These are phyloP conservation scores for Hericium rajendrae DNA, from an alignment of 768 basidiomycete species.

Conservation along the genomic window DNA sequence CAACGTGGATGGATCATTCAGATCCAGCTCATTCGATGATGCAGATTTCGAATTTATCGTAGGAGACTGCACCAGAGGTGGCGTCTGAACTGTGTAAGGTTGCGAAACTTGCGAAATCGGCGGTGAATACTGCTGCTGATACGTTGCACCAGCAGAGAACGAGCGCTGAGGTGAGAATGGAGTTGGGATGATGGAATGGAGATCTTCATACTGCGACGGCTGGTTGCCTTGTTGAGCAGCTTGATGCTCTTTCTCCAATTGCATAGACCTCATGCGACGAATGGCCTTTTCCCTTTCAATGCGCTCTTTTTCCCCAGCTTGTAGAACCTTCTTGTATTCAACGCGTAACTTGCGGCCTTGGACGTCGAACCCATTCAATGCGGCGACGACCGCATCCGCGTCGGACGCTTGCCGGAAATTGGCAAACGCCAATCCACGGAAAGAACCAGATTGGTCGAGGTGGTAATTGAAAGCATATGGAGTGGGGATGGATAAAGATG, in stretches of 20 bases:
- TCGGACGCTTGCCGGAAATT: conserved; percentile 90
- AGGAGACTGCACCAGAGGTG: conserved; percentile 38
- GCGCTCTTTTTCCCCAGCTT: conserved; percentile 96
- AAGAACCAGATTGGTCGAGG: conserved; percentile 90
- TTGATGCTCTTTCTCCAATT: conserved; percentile 72
- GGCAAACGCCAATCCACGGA: conserved; percentile 96
- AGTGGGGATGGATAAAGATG: conserved; percentile 86
- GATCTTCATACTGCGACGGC: conserved; percentile 53
- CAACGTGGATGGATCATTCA: conserved; percentile 91
- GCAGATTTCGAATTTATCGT: conserved; percentile 60
- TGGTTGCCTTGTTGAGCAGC: conserved; percentile 27
- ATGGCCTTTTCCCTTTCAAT: conserved; percentile 99
- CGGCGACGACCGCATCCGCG: conserved; percentile 91
- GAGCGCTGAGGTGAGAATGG: conserved; percentile 66
- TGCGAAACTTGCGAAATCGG: conserved; percentile 35
- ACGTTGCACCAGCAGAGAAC: conserved; percentile 53
- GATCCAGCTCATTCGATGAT: conserved; percentile 67
- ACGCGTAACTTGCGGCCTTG: conserved; percentile 96
- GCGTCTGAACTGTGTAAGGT: conserved; percentile 34
- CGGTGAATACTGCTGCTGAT: conserved; percentile 62
- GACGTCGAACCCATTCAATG: conserved; percentile 92
- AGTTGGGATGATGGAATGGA: conserved; percentile 45
- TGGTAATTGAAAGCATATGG: conserved; percentile 99
- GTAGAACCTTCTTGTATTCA: conserved; percentile 99
- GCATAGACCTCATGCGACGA: conserved; percentile 95